phyloP scores from a whole-genome alignment of 441 rosid genomes.

The Brassica hybrid region DNA sequence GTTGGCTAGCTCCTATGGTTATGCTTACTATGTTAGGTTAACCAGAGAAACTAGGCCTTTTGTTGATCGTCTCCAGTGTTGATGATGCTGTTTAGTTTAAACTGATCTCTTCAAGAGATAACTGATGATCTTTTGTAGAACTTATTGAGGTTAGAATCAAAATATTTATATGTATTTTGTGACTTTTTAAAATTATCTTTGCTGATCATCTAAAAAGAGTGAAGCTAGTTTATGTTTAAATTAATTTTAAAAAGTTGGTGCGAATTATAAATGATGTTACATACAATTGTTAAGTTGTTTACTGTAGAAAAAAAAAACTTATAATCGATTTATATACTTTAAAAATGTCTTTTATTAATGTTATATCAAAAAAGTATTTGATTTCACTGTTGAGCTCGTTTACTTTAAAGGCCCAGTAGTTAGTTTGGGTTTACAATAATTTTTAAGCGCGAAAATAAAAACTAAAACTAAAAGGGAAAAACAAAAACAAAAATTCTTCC shows the following conservation, averaged over 20 bases:
- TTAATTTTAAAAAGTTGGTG: neutral
- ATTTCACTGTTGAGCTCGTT: neutral
- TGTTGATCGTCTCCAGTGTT: neutral
- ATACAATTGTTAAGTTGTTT: too few species aligned
- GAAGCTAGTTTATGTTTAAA: neutral
- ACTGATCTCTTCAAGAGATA: neutral
- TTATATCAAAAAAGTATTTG: too few species aligned
- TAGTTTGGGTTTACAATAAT: neutral
- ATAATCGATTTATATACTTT: too few species aligned
- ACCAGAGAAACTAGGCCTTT: neutral
- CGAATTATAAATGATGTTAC: neutral
- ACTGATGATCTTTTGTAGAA: neutral
- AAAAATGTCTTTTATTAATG: too few species aligned
- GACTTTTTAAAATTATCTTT: neutral
- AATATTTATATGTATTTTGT: neutral
- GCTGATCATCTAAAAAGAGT: neutral
- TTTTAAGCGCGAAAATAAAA: neutral
- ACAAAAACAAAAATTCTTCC: neutral
- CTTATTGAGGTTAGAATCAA: neutral
- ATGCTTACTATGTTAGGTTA: neutral
- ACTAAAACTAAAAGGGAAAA: neutral
- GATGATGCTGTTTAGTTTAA: neutral
- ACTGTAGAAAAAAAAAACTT: too few species aligned
- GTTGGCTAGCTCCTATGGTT: neutral
- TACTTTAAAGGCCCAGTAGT: neutral